phyloP scores from a whole-genome alignment of 2,329 filamentous ascomycete genomes.

The Monosporascus cannonballus region DNA sequence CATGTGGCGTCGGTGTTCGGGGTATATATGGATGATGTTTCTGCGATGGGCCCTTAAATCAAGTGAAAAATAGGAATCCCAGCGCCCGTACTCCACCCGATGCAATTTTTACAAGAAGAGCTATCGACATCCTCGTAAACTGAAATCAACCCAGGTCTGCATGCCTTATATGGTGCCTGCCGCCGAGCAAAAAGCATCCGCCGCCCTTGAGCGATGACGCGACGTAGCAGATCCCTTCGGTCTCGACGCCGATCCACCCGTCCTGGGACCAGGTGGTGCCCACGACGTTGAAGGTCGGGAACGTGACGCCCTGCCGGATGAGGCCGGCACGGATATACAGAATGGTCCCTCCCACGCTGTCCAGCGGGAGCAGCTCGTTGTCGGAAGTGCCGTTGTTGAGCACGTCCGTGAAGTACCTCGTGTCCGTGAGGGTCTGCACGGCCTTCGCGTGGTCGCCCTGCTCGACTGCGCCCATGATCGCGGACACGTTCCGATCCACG shows the following conservation, averaged over 20 bases:
- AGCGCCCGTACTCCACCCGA: too few relatives aligned
- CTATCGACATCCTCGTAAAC: too few relatives aligned
- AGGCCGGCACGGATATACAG: constrained; percentile 27
- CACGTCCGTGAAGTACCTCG: constrained; percentile 7
- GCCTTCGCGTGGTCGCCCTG: not conserved
- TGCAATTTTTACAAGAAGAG: too few relatives aligned
- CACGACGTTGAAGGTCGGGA: constrained; percentile 27
- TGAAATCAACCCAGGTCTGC: constrained; percentile 17
- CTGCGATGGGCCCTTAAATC: too few relatives aligned
- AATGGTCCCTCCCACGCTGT: constrained; percentile 30
- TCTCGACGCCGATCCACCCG: constrained; percentile 30
- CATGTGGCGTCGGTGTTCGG: too few relatives aligned
- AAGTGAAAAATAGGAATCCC: too few relatives aligned
- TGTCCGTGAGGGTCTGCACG: not conserved
- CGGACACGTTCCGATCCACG: constrained; percentile 8
- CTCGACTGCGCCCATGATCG: not conserved
- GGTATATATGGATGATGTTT: too few relatives aligned
- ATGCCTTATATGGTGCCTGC: constrained; percentile 22
- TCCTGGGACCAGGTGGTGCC: constrained; percentile 29
- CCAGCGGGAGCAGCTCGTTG: constrained; percentile 25
- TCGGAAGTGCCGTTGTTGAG: constrained; percentile 18
- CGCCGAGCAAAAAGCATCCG: constrained; percentile 24
- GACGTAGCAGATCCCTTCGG: constrained; percentile 30
- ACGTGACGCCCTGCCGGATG: constrained; percentile 26
- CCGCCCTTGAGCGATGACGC: constrained; percentile 19